Percentiles rank a stretch among this genome's conserved stretches.
Evolutionary conservation across 495 filamentous ascomycete genomes (phyloP).

Genomic region (Tricharina praecox): DNA sequence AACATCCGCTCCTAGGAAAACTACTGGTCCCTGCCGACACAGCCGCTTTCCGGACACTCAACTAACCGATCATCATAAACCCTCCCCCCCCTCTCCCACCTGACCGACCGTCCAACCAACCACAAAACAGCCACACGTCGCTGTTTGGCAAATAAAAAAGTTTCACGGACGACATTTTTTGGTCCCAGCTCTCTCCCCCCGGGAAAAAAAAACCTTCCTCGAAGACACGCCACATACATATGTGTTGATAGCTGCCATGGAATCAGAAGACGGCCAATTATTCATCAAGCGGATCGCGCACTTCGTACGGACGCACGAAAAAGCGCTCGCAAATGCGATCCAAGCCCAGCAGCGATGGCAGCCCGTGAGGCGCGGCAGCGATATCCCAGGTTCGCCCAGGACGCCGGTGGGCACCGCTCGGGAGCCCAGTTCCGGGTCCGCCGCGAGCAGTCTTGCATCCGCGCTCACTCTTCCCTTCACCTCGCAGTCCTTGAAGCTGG

Average conservation of each 20-base stretch:
- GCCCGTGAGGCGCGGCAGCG: conserved; percentile 28
- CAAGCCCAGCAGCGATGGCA: conserved; percentile 55
- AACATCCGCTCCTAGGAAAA: conserved; percentile 2
- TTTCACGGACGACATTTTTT: not conserved
- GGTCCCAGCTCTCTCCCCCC: not conserved
- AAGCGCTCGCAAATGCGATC: conserved; percentile 86
- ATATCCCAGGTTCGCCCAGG: conserved; percentile 32
- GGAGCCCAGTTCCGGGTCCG: conserved; percentile 41
- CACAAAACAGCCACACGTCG: not conserved
- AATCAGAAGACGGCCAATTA: conserved; percentile 74
- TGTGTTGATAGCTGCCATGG: conserved; percentile 38
- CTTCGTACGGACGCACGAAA: conserved; percentile 94
- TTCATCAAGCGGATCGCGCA: conserved; percentile 90
- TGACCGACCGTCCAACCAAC: not conserved
- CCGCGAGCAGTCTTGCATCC: conserved; percentile 55
- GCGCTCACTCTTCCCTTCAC: conserved; percentile 70
- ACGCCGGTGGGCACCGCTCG: conserved; percentile 33
- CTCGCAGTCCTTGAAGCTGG: conserved; percentile 67
- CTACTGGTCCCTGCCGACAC: not conserved
- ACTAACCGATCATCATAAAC: too few relatives aligned
- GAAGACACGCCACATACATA: conserved; percentile 11
- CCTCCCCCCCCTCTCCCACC: not conserved
- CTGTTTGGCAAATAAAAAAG: too few relatives aligned
- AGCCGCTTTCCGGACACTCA: conserved; percentile 7
- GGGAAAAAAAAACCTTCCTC: not conserved